These are phyloP conservation scores for Leptographium procerum DNA, from an alignment of 2,329 filamentous ascomycete genomes.

Conservation along the genomic window DNA sequence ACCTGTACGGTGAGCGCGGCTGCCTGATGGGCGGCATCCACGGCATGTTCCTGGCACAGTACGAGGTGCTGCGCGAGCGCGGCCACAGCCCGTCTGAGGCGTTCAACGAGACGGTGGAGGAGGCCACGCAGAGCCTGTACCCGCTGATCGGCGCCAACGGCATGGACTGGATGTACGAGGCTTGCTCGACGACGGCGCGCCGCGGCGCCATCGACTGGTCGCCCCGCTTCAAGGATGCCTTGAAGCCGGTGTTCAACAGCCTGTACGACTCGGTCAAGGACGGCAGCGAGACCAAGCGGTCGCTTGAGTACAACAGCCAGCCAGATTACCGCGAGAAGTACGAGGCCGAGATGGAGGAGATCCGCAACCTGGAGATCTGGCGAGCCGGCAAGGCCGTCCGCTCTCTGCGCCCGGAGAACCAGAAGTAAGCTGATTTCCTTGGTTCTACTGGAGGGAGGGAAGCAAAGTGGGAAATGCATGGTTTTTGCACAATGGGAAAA, in stretches of 20 bases:
- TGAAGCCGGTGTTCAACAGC: slow-evolving; percentile 98
- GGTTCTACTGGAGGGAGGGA: too few species aligned
- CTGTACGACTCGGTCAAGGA: slow-evolving; percentile 89
- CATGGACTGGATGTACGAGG: slow-evolving; percentile 99
- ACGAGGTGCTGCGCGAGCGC: slow-evolving; percentile 98
- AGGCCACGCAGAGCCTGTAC: slow-evolving; percentile 97
- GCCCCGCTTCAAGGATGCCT: slow-evolving; percentile 88
- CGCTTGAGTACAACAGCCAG: slow-evolving; percentile 93
- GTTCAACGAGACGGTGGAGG: slow-evolving; percentile 99
- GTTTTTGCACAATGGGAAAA: background rate
- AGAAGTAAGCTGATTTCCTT: slow-evolving; percentile 57
- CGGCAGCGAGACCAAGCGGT: slow-evolving; percentile 90
- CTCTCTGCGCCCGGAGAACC: slow-evolving; percentile 78
- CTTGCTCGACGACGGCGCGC: slow-evolving; percentile 96
- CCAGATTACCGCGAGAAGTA: slow-evolving; percentile 94
- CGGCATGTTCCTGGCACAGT: slow-evolving; percentile 99
- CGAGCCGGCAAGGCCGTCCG: slow-evolving; percentile 95
- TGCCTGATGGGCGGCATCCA: slow-evolving; percentile 99
- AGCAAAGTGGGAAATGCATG: background rate
- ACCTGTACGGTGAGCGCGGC: slow-evolving; percentile 98
- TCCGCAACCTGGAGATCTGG: slow-evolving; percentile 98
- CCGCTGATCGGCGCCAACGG: slow-evolving; percentile 93
- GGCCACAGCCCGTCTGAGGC: slow-evolving; percentile 96
- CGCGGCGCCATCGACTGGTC: slow-evolving; percentile 99
- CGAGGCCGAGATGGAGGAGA: slow-evolving; percentile 97